These are phyloP conservation scores for Parascedosporium putredinis DNA, from an alignment of 2,329 filamentous ascomycete genomes.

Conservation along the genomic window DNA sequence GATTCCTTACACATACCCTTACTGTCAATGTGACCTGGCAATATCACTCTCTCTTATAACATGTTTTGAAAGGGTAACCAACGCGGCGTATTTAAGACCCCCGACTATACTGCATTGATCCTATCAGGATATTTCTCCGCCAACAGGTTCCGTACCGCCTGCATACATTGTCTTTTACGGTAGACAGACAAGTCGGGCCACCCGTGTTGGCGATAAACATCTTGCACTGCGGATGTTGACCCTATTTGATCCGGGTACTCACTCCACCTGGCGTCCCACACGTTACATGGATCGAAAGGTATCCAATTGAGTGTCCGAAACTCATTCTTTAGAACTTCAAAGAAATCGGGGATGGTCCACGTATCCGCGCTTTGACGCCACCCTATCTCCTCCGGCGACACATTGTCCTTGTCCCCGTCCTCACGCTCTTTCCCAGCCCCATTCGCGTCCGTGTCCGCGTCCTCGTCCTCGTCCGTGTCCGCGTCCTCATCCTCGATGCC, in stretches of 20 bases:
- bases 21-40: background rate
- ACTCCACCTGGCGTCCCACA: conserved; percentile 8
- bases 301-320: conserved; percentile 15
- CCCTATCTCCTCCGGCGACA: conserved; percentile 11
- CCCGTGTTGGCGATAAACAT: conserved; percentile 15
- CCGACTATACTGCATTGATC: background rate
- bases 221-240: conserved; percentile 12
- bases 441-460: background rate
- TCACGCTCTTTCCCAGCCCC: background rate
- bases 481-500: background rate
- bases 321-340: conserved; percentile 17
- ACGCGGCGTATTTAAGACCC: background rate
- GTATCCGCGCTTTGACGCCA: conserved; percentile 16
- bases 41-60: background rate
- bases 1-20: background rate
- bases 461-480: conserved; percentile 11
- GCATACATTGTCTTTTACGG: conserved; percentile 17
- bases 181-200: conserved; percentile 16
- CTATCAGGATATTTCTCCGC: conserved; percentile 1
- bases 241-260: background rate
- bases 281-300: conserved; percentile 10
- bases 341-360: conserved; percentile 18
- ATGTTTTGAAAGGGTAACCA: background rate
- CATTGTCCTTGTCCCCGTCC: background rate
- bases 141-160: conserved; percentile 6